Conservation (phyloP, 352 stramenopile species). For the Pythium volutum region DNA sequence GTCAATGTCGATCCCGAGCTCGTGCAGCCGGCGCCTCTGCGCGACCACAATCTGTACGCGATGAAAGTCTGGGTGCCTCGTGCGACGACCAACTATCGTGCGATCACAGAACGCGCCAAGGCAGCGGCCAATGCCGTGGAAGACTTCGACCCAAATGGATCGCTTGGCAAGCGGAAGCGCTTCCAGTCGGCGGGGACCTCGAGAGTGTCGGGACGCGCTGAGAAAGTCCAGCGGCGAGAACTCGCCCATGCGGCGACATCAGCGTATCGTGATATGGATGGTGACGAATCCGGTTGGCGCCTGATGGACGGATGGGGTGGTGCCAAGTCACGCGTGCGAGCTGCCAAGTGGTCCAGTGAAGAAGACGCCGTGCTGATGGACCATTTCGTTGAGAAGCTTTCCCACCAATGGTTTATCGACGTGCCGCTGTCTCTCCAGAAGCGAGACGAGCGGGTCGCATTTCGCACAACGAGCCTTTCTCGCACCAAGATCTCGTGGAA, state of each 20-base stretch:
- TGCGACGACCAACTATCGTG: constrained; percentile 43
- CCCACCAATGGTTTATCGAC: constrained; percentile 75
- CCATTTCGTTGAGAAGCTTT: constrained; percentile 71
- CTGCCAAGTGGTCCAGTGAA: constrained; percentile 59
- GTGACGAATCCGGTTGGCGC: constrained; percentile 16
- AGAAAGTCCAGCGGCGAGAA: constrained; percentile 16
- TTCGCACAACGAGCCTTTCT: constrained; percentile 51
- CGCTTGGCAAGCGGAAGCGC: constrained; percentile 44
- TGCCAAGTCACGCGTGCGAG: constrained; percentile 50
- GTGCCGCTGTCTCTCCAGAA: constrained; percentile 66
- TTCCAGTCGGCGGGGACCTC: constrained; percentile 23
- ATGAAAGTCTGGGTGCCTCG: constrained; percentile 67
- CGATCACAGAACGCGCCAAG: constrained; percentile 55
- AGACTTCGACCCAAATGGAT: neutral
- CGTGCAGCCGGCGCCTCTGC: constrained; percentile 50
- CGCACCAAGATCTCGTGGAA: constrained; percentile 77
- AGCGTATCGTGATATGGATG: constrained; percentile 13
- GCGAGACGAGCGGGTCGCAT: constrained; percentile 59
- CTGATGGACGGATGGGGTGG: constrained; percentile 24
- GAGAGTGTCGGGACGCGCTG: constrained; percentile 15
- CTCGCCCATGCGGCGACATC: constrained; percentile 14
- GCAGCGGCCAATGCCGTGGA: constrained; percentile 37
- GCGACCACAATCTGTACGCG: constrained; percentile 66
- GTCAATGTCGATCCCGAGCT: constrained; percentile 53
- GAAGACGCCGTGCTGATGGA: constrained; percentile 68